A percentile compares a stretch with the other conserved stretches of the same genome.
These are phyloP conservation scores for Hyaloscypha finlandica DNA, from an alignment of 495 filamentous ascomycete genomes.

Conservation along the genomic window DNA sequence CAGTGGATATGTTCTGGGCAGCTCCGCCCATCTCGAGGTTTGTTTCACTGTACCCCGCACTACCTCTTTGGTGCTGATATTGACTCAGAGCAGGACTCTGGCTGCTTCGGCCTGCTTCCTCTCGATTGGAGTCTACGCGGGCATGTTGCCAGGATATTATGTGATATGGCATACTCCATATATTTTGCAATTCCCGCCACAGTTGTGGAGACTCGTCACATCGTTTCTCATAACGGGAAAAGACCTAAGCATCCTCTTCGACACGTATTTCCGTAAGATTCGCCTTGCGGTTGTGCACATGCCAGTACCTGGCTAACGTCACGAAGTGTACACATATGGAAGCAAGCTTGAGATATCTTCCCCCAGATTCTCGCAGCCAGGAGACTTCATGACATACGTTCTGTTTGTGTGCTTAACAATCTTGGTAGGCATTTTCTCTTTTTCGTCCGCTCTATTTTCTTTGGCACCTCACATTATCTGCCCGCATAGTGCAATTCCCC, in stretches of 20 bases:
- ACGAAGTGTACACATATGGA: slow-evolving; percentile 65
- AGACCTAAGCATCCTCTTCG: slow-evolving; percentile 67
- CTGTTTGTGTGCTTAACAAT: slow-evolving; percentile 61
- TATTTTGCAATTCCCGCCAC: slow-evolving; percentile 65
- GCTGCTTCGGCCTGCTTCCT: slow-evolving; percentile 27
- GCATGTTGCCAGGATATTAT: slow-evolving; percentile 50
- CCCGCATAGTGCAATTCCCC: slow-evolving; percentile 79
- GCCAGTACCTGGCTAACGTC: slow-evolving; percentile 13
- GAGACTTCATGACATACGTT: slow-evolving; percentile 69
- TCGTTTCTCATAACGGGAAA: slow-evolving; percentile 71
- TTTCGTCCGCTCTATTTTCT: slow-evolving; percentile 29
- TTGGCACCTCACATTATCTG: slow-evolving; percentile 85
- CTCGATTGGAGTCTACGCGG: slow-evolving; percentile 30
- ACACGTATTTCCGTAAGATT: slow-evolving; percentile 77
- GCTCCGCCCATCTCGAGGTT: slow-evolving; percentile 35
- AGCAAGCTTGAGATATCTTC: slow-evolving; percentile 62
- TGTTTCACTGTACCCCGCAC: slow-evolving; percentile 4
- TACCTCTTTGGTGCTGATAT: slow-evolving; percentile 28
- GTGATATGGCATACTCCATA: slow-evolving; percentile 58
- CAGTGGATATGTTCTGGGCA: slow-evolving; percentile 32
- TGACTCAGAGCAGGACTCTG: slow-evolving; percentile 34
- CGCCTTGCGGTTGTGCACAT: not conserved
- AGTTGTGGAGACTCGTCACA: slow-evolving; percentile 69
- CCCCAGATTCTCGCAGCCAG: slow-evolving; percentile 60
- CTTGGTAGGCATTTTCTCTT: slow-evolving; percentile 52